Percentiles rank a stretch among this genome's conserved stretches.
Evolutionary conservation across 345 rosid species (phyloP).

Genomic region (Physaria fendleri): DNA sequence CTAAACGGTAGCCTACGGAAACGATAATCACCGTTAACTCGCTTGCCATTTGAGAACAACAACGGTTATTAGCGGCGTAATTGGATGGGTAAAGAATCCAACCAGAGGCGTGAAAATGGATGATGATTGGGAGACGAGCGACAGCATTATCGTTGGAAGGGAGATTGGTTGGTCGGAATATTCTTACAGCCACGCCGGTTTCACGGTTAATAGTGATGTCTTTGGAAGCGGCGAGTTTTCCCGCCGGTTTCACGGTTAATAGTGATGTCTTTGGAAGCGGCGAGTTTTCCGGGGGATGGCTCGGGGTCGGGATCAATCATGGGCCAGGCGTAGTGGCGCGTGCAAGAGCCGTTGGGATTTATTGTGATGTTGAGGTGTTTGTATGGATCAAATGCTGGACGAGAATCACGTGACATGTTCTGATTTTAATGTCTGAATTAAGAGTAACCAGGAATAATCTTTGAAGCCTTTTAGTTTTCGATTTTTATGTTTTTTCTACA

Average conservation of each 20-base stretch:
- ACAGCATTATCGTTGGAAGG: conserved; percentile 27
- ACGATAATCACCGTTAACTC: conserved; percentile 26
- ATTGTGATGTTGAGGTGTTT: conserved; percentile 29
- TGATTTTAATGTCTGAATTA: background rate
- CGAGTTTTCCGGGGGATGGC: conserved; percentile 20
- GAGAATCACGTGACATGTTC: conserved; percentile 16
- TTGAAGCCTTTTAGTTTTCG: background rate
- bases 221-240: conserved; percentile 31
- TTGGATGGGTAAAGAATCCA: conserved; percentile 28
- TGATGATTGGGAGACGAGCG: conserved; percentile 33
- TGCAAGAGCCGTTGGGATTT: conserved; percentile 34
- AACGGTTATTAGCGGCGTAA: background rate
- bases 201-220: conserved; percentile 29
- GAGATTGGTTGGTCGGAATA: conserved; percentile 33
- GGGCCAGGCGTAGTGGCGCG: conserved; percentile 30
- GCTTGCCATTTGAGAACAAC: conserved; percentile 19
- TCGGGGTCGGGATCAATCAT: background rate
- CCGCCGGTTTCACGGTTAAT: conserved; percentile 26
- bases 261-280: conserved; percentile 35
- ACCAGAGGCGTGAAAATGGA: conserved; percentile 31
- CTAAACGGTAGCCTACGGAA: conserved; percentile 31
- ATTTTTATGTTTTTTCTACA: background rate
- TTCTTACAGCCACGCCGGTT: conserved; percentile 23
- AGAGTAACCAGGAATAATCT: background rate
- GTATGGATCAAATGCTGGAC: conserved; percentile 27